Evolutionary conservation across 495 filamentous ascomycete species (phyloP).

Genomic region (Penicillium alfredii): DNA sequence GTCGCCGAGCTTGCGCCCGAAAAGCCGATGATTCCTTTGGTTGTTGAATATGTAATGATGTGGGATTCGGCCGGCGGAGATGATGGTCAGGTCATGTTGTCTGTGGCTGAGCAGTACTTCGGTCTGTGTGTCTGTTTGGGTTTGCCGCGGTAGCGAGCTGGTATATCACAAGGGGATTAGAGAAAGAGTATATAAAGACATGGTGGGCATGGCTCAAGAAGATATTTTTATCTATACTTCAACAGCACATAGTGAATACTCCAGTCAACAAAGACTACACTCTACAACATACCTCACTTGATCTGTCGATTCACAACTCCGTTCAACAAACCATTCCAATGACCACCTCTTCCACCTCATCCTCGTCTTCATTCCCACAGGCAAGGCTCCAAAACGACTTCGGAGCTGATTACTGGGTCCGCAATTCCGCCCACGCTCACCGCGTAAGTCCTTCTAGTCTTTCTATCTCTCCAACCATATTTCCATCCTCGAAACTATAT

Average conservation of each 20-base stretch:
- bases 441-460: conserved; percentile 21
- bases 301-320: not conserved
- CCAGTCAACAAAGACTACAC: no score
- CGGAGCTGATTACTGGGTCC: conserved; percentile 38
- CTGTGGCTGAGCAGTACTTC: not conserved
- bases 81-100: not conserved
- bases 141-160: no score
- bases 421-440: conserved; percentile 11
- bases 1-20: no score
- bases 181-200: no score
- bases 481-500: not conserved
- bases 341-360: conserved; percentile 3
- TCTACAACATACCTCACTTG: no score
- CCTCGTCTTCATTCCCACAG: not conserved
- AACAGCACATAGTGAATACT: not conserved
- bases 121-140: no score
- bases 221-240: no score
- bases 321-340: conserved; percentile 3
- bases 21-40: no score
- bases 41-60: no score
- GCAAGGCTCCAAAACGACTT: conserved; percentile 37
- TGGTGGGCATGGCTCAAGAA: no score
- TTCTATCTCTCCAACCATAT: not conserved
- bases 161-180: no score
- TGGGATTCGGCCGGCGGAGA: not conserved